A percentile compares a stretch with the other conserved stretches of the same genome.
phyloP scores from a whole-genome alignment of 805 yeast genomes.

The Metschnikowia santaceciliae region DNA sequence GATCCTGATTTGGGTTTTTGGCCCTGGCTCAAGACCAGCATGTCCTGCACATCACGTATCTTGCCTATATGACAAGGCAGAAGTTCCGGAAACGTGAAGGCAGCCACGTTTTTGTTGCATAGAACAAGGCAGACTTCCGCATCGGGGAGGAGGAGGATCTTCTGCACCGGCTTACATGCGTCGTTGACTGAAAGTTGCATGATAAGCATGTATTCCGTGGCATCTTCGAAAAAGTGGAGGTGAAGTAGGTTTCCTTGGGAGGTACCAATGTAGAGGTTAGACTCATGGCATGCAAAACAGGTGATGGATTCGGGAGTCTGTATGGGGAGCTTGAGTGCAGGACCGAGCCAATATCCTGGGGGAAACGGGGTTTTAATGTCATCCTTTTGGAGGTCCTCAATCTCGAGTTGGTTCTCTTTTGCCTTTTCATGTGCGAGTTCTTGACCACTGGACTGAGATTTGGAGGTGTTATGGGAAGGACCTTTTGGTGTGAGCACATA shows the following conservation, averaged over 20 bases:
- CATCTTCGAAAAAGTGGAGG: conserved; percentile 38
- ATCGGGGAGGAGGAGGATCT: conserved; percentile 24
- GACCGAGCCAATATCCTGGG: conserved; percentile 8
- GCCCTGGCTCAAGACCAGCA: conserved; percentile 23
- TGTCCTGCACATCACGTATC: conserved; percentile 31
- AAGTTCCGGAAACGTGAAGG: conserved; percentile 35
- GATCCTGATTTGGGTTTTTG: conserved; percentile 7
- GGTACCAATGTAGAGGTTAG: conserved; percentile 38
- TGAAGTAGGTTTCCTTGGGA: conserved; percentile 34
- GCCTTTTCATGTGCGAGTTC: too few species aligned
- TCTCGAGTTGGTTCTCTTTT: too few species aligned
- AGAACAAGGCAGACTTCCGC: conserved; percentile 26
- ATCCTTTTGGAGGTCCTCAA: too few species aligned
- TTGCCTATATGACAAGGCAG: conserved; percentile 36
- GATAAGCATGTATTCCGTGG: conserved; percentile 30
- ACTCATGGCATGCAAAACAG: conserved; percentile 21
- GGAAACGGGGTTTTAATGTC: conserved; percentile 4
- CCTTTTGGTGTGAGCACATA: too few species aligned
- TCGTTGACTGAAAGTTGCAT: conserved; percentile 19
- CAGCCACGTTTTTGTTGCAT: conserved; percentile 23
- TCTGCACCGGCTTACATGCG: conserved; percentile 14
- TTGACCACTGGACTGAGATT: too few species aligned
- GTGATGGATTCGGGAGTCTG: conserved; percentile 12
- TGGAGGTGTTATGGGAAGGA: too few species aligned
- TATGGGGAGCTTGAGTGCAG: conserved; percentile 9